phyloP scores from a whole-genome alignment of 2,329 filamentous ascomycete species.

The Penicillium sclerotiorum region DNA sequence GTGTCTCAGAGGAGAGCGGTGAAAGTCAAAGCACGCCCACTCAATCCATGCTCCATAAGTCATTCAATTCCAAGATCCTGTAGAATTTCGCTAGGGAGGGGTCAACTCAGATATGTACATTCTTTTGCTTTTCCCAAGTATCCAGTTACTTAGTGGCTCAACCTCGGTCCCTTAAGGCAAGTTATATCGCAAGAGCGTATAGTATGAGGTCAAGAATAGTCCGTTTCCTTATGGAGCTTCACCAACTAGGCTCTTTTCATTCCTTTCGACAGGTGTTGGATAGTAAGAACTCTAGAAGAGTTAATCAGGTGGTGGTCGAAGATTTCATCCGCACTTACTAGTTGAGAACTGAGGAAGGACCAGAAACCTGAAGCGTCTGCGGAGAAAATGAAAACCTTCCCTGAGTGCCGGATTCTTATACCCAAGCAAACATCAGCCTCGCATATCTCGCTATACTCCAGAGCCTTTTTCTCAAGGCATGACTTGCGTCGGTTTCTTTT shows the following conservation, averaged over 20 bases:
- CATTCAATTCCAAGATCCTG: no score
- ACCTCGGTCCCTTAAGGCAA: no score
- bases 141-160: no score
- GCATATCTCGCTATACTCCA: conserved; percentile 15
- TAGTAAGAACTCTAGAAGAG: conserved; percentile 7
- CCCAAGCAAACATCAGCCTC: conserved; percentile 14
- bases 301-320: no score
- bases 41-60: no score
- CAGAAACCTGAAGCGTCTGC: conserved; percentile 12
- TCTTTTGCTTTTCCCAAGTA: no score
- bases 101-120: no score
- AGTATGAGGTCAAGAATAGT: no score
- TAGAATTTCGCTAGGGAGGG: no score
- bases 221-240: no score
- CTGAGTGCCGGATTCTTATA: conserved; percentile 12
- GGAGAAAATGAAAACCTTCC: conserved; percentile 12
- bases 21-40: no score
- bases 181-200: no score
- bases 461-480: conserved; percentile 10
- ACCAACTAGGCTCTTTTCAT: conserved; percentile 4
- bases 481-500: conserved; percentile 10
- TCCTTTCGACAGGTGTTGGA: conserved; percentile 6
- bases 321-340: conserved; percentile 3
- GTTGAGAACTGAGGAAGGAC: conserved; percentile 6
- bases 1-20: not conserved